phyloP scores from a whole-genome alignment of 208 protist species.

The Crithidia thermophila region DNA sequence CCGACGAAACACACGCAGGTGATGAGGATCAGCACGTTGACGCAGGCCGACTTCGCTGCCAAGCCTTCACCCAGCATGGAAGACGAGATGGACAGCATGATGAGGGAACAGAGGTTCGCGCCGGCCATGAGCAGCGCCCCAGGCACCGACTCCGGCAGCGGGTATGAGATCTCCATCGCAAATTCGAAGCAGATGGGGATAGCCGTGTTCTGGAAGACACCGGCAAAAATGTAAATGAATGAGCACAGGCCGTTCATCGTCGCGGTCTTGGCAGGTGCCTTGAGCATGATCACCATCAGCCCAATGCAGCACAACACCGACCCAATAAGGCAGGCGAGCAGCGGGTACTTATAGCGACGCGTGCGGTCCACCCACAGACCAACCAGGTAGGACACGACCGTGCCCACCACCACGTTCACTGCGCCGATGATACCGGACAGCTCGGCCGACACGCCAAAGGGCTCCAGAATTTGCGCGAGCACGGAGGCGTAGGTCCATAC shows the following conservation, averaged over 20 bases:
- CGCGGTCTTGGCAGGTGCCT: slow-evolving; percentile 35
- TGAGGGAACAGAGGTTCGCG: slow-evolving; percentile 63
- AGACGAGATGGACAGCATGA: slow-evolving; percentile 55
- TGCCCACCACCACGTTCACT: slow-evolving; percentile 56
- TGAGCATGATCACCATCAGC: slow-evolving; percentile 56
- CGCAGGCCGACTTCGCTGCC: slow-evolving; percentile 25
- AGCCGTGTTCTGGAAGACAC: slow-evolving; percentile 74
- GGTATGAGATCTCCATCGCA: slow-evolving; percentile 76
- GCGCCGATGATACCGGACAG: slow-evolving; percentile 61
- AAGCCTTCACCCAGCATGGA: slow-evolving; percentile 57
- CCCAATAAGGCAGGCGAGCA: slow-evolving; percentile 48
- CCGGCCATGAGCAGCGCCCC: slow-evolving; percentile 71
- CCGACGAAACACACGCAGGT: slow-evolving; percentile 46
- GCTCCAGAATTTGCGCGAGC: slow-evolving; percentile 66
- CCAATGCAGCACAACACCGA: slow-evolving; percentile 50
- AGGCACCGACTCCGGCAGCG: slow-evolving; percentile 61
- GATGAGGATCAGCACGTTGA: slow-evolving; percentile 62
- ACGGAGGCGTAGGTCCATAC: slow-evolving; percentile 74
- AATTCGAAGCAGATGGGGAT: slow-evolving; percentile 77
- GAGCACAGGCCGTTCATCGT: slow-evolving; percentile 40
- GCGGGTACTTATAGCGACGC: slow-evolving; percentile 52
- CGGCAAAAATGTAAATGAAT: slow-evolving; percentile 64
- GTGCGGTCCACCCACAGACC: slow-evolving; percentile 61
- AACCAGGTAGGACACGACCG: slow-evolving; percentile 52
- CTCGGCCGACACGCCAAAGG: slow-evolving; percentile 56